Conservation (phyloP, 2,329 filamentous ascomycete species). For the Beauveria pseudobassiana region DNA sequence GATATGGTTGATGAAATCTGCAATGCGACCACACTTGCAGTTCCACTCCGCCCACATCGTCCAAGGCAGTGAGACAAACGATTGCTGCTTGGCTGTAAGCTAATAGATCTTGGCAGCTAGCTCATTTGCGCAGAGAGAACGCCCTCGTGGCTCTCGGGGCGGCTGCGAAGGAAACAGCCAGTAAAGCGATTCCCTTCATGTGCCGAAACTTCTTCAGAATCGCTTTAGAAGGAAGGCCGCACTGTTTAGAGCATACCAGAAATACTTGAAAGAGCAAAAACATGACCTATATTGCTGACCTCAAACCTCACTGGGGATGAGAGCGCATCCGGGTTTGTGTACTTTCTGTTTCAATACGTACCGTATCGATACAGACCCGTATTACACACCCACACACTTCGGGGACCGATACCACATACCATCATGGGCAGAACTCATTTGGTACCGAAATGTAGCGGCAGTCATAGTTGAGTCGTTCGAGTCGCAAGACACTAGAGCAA, state of each 20-base stretch:
- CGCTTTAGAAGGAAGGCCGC: neutral
- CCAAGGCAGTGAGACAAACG: neutral
- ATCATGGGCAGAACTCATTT: neutral
- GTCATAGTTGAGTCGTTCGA: neutral
- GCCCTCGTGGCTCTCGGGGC: neutral
- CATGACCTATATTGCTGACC: neutral
- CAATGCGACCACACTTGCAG: constrained; percentile 3
- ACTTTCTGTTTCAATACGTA: neutral
- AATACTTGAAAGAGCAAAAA: neutral
- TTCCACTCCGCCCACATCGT: neutral
- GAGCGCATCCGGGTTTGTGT: neutral
- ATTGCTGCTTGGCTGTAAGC: neutral
- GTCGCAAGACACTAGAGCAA: neutral
- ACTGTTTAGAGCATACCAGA: neutral
- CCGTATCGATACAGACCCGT: neutral
- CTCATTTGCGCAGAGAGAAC: neutral
- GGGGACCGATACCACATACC: too few relatives aligned
- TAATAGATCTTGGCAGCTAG: neutral
- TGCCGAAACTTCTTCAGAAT: neutral
- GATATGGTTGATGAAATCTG: constrained; percentile 9
- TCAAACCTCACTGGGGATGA: neutral
- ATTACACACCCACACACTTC: too few relatives aligned
- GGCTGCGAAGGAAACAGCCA: neutral
- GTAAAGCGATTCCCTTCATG: neutral
- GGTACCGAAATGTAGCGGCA: neutral